These are phyloP conservation scores for Fraxinus excelsior DNA, from an alignment of 257 asterid genomes.

Conservation along the genomic window DNA sequence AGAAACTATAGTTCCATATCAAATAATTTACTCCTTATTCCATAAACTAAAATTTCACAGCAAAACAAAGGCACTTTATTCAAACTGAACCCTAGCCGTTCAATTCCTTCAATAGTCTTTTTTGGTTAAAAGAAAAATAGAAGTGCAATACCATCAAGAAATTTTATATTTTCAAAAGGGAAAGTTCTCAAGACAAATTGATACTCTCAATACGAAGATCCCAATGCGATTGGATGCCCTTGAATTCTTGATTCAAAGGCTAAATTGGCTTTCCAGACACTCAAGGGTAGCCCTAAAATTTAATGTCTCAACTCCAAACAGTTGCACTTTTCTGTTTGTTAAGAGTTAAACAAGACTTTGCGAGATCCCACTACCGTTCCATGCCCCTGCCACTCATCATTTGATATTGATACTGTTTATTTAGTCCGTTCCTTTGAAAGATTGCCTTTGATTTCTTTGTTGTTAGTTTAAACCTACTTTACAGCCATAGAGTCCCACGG, in stretches of 20 bases:
- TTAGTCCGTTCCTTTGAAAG: slow-evolving; percentile 27
- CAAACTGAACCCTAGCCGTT: background rate
- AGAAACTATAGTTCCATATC: too few relatives aligned
- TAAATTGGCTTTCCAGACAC: slow-evolving; percentile 39
- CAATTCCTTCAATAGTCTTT: background rate
- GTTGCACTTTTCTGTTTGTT: slow-evolving; percentile 17
- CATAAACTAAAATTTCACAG: too few relatives aligned
- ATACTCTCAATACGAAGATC: background rate
- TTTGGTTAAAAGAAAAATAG: too few relatives aligned
- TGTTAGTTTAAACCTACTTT: too few relatives aligned
- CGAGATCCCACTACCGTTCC: slow-evolving; percentile 15
- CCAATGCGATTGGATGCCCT: background rate
- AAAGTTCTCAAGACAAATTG: background rate
- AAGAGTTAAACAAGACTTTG: background rate
- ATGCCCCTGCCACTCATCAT: slow-evolving; percentile 9
- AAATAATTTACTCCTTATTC: too few relatives aligned
- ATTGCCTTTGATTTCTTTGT: slow-evolving; percentile 22
- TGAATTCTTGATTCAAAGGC: background rate
- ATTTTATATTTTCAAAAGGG: background rate
- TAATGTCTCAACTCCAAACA: background rate
- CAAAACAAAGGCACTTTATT: too few relatives aligned
- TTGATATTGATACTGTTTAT: slow-evolving; percentile 25
- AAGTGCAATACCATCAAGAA: too few relatives aligned
- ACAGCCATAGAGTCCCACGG: slow-evolving; percentile 26
- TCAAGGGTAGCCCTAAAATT: slow-evolving; percentile 39